Percentiles rank a stretch among this genome's conserved stretches.
phyloP scores from a whole-genome alignment of 2,329 filamentous ascomycete genomes.

The Xylariaceae sp. region DNA sequence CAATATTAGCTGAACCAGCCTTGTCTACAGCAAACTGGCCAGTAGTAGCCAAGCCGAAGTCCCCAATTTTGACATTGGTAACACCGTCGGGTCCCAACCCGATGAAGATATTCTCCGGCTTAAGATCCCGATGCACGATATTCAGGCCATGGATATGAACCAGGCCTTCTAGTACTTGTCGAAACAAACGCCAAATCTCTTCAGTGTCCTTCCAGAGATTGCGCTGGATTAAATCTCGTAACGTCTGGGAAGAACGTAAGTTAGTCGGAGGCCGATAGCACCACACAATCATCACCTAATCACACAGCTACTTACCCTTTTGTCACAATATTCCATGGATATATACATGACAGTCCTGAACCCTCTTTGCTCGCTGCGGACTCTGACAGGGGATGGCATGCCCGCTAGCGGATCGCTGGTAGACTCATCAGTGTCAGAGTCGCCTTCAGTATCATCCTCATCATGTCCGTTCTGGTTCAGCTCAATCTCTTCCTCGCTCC shows the following conservation, averaged over 20 bases:
- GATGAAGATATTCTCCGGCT: constrained; percentile 98
- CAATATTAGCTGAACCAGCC: constrained; percentile 49
- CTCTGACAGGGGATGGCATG: constrained; percentile 37
- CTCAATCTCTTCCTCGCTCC: constrained; percentile 54
- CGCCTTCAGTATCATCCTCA: constrained; percentile 51
- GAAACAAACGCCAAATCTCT: constrained; percentile 88
- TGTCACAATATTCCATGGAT: constrained; percentile 99
- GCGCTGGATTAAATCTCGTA: constrained; percentile 84
- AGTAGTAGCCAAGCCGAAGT: constrained; percentile 93
- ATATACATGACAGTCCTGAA: constrained; percentile 86
- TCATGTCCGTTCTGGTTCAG: constrained; percentile 29
- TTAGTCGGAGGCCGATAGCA: neutral
- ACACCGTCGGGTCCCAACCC: constrained; percentile 70
- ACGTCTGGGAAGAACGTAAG: constrained; percentile 59
- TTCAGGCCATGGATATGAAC: constrained; percentile 88
- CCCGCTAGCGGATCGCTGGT: constrained; percentile 28
- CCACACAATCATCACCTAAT: neutral
- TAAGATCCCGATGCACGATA: constrained; percentile 94
- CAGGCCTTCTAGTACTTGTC: constrained; percentile 89
- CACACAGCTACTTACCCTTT: constrained; percentile 63
- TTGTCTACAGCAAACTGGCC: constrained; percentile 76
- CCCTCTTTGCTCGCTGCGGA: constrained; percentile 53
- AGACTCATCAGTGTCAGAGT: constrained; percentile 46
- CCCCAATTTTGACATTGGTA: constrained; percentile 93
- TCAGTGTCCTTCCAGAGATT: constrained; percentile 75